Evolutionary conservation across 208 protist genomes (phyloP).

Genomic region (Leishmania braziliensis): DNA sequence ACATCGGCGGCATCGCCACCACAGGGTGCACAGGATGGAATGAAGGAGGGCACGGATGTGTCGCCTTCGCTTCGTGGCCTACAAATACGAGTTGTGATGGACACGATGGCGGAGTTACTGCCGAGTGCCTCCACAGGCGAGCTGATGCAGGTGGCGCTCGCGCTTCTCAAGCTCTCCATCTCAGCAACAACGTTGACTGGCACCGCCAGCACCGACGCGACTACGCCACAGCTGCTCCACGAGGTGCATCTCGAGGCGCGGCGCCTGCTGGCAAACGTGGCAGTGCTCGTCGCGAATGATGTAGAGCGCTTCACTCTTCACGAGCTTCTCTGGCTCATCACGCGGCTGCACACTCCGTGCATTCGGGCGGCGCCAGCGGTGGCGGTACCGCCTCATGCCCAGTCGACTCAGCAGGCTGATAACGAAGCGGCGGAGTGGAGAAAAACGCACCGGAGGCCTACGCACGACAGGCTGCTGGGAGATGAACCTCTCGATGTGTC

Average conservation of each 20-base stretch:
- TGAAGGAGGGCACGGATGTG: not conserved
- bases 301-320: conserved; percentile 18
- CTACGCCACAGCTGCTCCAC: not conserved
- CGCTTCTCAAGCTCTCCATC: conserved; percentile 27
- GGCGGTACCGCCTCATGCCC: not conserved
- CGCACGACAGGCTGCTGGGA: not conserved
- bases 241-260: conserved; percentile 21
- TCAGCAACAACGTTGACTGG: not conserved
- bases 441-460: not conserved
- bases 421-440: not conserved
- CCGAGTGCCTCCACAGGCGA: conserved; percentile 24
- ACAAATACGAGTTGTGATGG: conserved; percentile 13
- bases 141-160: conserved; percentile 20
- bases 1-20: not conserved
- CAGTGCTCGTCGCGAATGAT: conserved; percentile 30
- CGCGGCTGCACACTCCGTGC: conserved; percentile 24
- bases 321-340: conserved; percentile 28
- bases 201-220: not conserved
- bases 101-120: conserved; percentile 32
- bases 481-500: conserved; percentile 15
- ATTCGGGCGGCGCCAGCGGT: conserved; percentile 1
- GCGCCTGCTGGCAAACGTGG: conserved; percentile 25
- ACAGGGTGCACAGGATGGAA: not conserved
- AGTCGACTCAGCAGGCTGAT: not conserved
- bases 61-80: not conserved